Base-by-base conservation (phyloP, 768 basidiomycete species). In the Coprinopsis cinerea region DNA sequence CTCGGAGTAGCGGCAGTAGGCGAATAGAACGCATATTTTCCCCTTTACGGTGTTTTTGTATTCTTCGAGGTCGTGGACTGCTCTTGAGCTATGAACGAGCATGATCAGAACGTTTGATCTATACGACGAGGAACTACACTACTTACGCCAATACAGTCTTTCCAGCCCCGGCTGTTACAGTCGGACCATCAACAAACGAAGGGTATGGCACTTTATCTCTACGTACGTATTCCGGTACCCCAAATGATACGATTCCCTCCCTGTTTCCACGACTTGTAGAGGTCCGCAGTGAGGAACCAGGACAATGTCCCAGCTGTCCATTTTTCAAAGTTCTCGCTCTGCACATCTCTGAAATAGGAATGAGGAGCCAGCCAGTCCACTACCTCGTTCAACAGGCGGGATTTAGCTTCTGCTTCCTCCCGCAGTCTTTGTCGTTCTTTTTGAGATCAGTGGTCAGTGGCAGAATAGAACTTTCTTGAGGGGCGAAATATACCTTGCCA, bases 201-300 rank as follows among this genome's bases (percentile, higher is more conserved):
- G 9, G 14, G 15, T 24, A 30, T 17, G 11, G n/a, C n/a, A n/a
- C n/a, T n/a, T n/a, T n/a, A n/a, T n/a, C n/a, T n/a, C n/a, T 6
- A 49, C 48, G 18, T 41, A 49, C 48, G 48, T 28, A 41, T 49
- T 20, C 48, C 48, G 2, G 48, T 49, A 10, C 39, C 37, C 37
- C 48, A 49, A 2, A 49, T 7, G 15, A 22, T 41, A 2, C 23
- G 5, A 22, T 26, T 26, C 14, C 18, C n/a, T 3, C 6, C 28
- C 18, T 41, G 3, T 3, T 42, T 14, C 25, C 39, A 34, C 17
- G 32, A 2, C n/a, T 28, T 3, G 39, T 42, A 49, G 15, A 22
- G 6, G 10, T 18, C 5, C 11, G 4, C 20, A 7, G 30, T n/a
- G 9, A 49, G 6, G 15, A 49, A 30, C 48, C 48, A 43, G 18